These are phyloP conservation scores for Gracilariopsis chorda DNA, from an alignment of 23 red algal species.

Conservation along the genomic window DNA sequence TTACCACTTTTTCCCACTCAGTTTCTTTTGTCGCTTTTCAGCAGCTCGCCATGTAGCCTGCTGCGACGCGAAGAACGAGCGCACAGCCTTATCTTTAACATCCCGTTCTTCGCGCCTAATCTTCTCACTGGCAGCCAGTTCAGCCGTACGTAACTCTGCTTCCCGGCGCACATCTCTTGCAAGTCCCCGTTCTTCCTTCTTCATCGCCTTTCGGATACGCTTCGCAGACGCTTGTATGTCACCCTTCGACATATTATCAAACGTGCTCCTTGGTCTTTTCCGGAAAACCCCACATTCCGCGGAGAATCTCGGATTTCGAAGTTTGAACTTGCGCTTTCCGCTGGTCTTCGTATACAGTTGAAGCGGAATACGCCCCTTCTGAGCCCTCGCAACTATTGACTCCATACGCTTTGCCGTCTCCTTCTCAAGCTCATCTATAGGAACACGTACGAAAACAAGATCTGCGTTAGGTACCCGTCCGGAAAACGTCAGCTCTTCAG, in stretches of 20 bases:
- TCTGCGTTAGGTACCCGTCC: constrained; percentile 31
- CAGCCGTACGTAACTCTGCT: background rate
- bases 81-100: constrained; percentile 11
- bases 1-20: constrained; percentile 57
- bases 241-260: background rate
- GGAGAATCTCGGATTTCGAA: constrained; percentile 39
- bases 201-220: constrained; percentile 30
- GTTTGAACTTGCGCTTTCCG: background rate
- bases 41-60: constrained; percentile 42
- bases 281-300: constrained; percentile 45
- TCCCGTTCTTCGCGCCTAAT: constrained; percentile 19
- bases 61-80: constrained; percentile 48
- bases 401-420: background rate
- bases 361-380: background rate
- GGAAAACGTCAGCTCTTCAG: background rate
- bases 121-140: background rate
- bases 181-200: constrained; percentile 44
- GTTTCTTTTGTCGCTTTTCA: constrained; percentile 57
- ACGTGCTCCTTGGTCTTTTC: background rate
- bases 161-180: constrained; percentile 39
- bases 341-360: constrained; percentile 10
- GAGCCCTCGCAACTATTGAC: background rate
- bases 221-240: constrained; percentile 29
- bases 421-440: background rate
- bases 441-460: background rate